These are phyloP conservation scores for Cyanidiococcus yangmingshanensis DNA, from an alignment of 23 red algal species.

Conservation along the genomic window DNA sequence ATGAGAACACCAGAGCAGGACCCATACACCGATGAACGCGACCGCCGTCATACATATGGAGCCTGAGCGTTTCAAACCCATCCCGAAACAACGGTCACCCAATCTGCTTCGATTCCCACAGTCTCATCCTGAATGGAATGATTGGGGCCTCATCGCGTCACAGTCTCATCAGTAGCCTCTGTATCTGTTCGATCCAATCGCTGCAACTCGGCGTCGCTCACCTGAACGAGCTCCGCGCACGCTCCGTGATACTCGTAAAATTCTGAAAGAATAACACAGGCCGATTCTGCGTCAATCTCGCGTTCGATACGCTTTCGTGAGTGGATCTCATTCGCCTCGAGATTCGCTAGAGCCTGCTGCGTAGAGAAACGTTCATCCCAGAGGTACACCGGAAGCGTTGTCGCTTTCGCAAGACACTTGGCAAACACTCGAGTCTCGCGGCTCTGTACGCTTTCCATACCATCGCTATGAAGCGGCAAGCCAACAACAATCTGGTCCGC, in stretches of 20 bases:
- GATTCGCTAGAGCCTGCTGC: background rate
- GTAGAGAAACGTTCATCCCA: constrained; percentile 29
- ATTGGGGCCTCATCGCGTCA: too few species aligned
- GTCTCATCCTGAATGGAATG: too few species aligned
- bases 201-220: background rate
- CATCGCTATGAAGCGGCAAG: constrained; percentile 20
- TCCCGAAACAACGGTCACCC: too few species aligned
- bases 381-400: constrained; percentile 16
- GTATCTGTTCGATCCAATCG: too few species aligned
- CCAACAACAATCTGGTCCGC: constrained; percentile 25
- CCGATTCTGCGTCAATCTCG: constrained; percentile 15
- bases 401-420: constrained; percentile 11
- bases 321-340: constrained; percentile 4
- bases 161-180: too few species aligned
- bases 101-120: too few species aligned
- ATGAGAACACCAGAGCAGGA: too few species aligned
- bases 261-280: constrained; percentile 5
- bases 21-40: too few species aligned
- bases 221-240: constrained; percentile 5
- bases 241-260: constrained; percentile 20
- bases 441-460: background rate
- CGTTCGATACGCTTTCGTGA: background rate
- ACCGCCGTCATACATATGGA: too few species aligned
- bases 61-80: too few species aligned
- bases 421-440: constrained; percentile 13